Evolutionary conservation across 2,329 filamentous ascomycete species (phyloP).

Genomic region (Ophiocordyceps robertsii): DNA sequence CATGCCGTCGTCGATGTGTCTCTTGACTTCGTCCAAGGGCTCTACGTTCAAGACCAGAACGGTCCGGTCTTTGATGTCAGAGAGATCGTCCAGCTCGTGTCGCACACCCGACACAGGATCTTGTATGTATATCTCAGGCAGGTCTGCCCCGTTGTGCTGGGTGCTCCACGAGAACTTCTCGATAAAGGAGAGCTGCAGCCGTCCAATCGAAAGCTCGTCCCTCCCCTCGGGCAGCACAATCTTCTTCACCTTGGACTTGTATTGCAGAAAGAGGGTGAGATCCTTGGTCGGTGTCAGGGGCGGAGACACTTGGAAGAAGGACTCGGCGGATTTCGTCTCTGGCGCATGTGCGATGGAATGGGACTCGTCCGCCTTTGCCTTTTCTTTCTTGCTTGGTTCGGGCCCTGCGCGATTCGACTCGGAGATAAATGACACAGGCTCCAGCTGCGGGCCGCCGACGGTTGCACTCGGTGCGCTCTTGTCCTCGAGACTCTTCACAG

Average conservation of each 20-base stretch:
- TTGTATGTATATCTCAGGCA: constrained; percentile 96
- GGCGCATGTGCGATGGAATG: constrained; percentile 14
- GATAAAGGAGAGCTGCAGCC: constrained; percentile 89
- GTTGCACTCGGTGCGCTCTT: constrained; percentile 46
- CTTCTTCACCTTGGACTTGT: constrained; percentile 95
- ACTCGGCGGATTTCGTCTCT: constrained; percentile 27
- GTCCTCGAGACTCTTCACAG: constrained; percentile 50
- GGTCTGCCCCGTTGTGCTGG: constrained; percentile 78
- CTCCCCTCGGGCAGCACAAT: constrained; percentile 78
- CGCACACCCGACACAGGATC: constrained; percentile 92
- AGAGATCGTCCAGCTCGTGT: constrained; percentile 87
- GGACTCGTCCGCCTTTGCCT: constrained; percentile 10
- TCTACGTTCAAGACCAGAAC: constrained; percentile 94
- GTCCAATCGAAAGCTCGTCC: constrained; percentile 71
- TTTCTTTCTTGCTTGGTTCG: constrained; percentile 6
- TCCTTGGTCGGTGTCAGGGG: constrained; percentile 61
- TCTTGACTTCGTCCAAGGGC: constrained; percentile 86
- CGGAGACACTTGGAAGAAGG: constrained; percentile 48
- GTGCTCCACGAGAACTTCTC: constrained; percentile 99
- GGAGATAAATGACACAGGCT: constrained; percentile 19
- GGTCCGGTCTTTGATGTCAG: constrained; percentile 85
- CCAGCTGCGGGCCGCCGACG: constrained; percentile 41
- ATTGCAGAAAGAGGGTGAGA: constrained; percentile 86
- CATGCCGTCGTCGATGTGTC: constrained; percentile 87
- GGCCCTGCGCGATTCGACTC: constrained; percentile 5